A percentile compares a stretch with the other conserved stretches of the same genome.
Evolutionary conservation across 345 rosid species (phyloP).

Genomic region (Anastatica hierochuntica): DNA sequence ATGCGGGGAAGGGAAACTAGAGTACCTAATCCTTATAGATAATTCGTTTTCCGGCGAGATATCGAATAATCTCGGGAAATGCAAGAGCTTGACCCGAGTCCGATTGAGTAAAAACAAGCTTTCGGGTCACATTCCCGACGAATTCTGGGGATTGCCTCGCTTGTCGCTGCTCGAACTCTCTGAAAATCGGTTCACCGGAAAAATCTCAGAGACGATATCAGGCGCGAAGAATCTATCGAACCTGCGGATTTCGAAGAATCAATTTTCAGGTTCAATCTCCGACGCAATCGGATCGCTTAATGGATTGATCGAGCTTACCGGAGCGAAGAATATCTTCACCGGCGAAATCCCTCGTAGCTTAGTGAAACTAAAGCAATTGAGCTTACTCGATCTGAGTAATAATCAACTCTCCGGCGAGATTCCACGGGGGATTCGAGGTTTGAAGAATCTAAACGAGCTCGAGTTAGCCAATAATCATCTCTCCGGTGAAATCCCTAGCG

Average conservation of each 20-base stretch:
- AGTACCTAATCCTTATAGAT: slow-evolving; percentile 47
- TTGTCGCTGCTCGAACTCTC: slow-evolving; percentile 56
- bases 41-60: slow-evolving; percentile 66
- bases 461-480: slow-evolving; percentile 50
- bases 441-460: slow-evolving; percentile 69
- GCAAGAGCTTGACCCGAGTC: slow-evolving; percentile 55
- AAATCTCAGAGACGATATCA: slow-evolving; percentile 30
- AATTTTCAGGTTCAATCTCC: slow-evolving; percentile 54
- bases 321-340: slow-evolving; percentile 31
- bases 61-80: slow-evolving; percentile 45
- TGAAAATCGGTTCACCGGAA: slow-evolving; percentile 51
- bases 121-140: slow-evolving; percentile 47
- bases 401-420: slow-evolving; percentile 61
- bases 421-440: slow-evolving; percentile 42
- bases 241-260: slow-evolving; percentile 47
- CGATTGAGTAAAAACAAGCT: slow-evolving; percentile 50
- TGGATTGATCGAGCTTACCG: slow-evolving; percentile 47
- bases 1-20: slow-evolving; percentile 42
- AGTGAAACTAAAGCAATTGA: slow-evolving; percentile 42
- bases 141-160: slow-evolving; percentile 67
- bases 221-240: slow-evolving; percentile 60
- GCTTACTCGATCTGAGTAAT: slow-evolving; percentile 52
- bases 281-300: slow-evolving; percentile 40
- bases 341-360: slow-evolving; percentile 50
- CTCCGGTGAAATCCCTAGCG: slow-evolving; percentile 58